Evolutionary conservation across 768 basidiomycete species (phyloP).

Genomic region (Sutorius australiensis): DNA sequence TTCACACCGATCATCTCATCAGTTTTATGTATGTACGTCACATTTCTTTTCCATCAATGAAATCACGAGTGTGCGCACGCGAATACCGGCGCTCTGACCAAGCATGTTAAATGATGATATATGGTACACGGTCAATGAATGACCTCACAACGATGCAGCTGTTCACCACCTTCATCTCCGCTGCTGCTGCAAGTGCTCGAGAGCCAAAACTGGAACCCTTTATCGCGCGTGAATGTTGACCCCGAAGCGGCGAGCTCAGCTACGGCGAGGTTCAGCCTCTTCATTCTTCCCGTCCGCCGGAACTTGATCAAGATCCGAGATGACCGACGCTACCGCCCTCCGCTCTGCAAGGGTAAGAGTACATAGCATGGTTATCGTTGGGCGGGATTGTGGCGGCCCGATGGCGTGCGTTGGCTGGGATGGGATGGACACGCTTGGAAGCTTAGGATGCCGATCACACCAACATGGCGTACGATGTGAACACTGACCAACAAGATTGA

Average conservation of each 20-base stretch:
- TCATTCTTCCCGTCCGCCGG: neutral
- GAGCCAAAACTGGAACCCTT: too few relatives aligned
- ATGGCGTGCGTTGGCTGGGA: neutral
- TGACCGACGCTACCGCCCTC: neutral
- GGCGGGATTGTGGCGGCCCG: neutral
- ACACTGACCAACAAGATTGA: neutral
- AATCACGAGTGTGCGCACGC: neutral
- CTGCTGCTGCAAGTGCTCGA: neutral
- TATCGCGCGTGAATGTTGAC: neutral
- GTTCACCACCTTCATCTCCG: slow-evolving; percentile 3
- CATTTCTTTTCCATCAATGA: neutral
- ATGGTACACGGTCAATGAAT: neutral
- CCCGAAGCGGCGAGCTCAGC: neutral
- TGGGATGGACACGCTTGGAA: neutral
- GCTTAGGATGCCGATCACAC: neutral
- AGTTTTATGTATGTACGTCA: neutral
- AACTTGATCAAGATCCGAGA: neutral
- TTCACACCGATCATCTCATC: neutral
- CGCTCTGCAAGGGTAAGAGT: neutral
- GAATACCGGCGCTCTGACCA: neutral
- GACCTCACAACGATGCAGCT: neutral
- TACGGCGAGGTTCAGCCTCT: neutral
- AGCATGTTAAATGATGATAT: neutral
- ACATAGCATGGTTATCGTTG: neutral
- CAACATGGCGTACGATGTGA: too few relatives aligned